Conservation (phyloP, 164 flowering plant species). For the Taxillus chinensis region DNA sequence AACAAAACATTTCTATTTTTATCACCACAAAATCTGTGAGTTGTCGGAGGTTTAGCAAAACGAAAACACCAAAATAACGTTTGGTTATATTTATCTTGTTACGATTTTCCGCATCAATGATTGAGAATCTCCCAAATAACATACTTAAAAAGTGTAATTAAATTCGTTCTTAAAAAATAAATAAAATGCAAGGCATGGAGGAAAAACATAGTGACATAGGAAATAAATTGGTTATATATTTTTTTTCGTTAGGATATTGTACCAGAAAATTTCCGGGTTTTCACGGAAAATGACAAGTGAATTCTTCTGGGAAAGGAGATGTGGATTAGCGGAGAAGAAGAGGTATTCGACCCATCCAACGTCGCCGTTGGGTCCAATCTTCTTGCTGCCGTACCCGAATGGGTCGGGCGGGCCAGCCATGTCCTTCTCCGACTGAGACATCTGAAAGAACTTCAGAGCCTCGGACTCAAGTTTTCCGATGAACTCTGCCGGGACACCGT, state of each 20-base stretch:
- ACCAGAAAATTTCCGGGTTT: constrained; percentile 49
- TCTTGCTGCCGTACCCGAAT: constrained; percentile 72
- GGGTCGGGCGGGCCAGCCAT: constrained; percentile 58
- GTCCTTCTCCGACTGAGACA: constrained; percentile 56
- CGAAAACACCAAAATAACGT: no score
- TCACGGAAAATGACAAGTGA: constrained; percentile 24
- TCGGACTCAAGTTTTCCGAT: constrained; percentile 41
- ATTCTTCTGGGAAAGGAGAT: constrained; percentile 18
- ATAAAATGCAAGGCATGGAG: no score
- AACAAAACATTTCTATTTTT: no score
- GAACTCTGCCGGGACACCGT: constrained; percentile 55
- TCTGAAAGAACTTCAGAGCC: constrained; percentile 48
- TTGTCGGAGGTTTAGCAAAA: no score
- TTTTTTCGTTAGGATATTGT: not conserved
- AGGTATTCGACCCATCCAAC: constrained; percentile 93
- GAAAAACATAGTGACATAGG: no score
- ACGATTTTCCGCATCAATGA: no score
- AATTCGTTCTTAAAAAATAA: no score
- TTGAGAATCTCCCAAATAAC: no score
- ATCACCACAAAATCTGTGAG: no score
- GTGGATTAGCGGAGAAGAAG: constrained; percentile 39
- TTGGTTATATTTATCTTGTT: no score
- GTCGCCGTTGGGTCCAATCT: constrained; percentile 82
- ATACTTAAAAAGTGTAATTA: no score
- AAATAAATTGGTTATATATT: no score